Evolutionary conservation across 2,329 filamentous ascomycete genomes (phyloP), one percentile per base, ranked within the genome.

Genomic region (Alternaria gansuensis): DNA sequence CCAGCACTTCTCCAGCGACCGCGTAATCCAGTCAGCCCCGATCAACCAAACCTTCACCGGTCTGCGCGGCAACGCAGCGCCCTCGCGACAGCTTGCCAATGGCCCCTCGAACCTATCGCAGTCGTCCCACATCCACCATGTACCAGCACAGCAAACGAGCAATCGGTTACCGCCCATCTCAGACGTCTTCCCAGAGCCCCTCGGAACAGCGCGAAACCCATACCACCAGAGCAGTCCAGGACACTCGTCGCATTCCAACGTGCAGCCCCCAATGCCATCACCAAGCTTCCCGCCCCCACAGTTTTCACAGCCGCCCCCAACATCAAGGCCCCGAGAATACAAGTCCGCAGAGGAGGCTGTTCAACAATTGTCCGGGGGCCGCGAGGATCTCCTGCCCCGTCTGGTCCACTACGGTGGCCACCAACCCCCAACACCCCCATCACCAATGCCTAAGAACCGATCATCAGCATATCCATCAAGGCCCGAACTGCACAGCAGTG

Each of bases 341-440:
- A 91, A 93, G 70, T 97, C 94, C 3, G 95, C 95, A 11, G 95
- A 99, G 77, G 95, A 99, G 75, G 95, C 92, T 3, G 93, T 98
- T 60, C 91, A 92, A 57, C 92, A 95, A 64, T 80, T 99, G 62
- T 89, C 93, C 5, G 93, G 92, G 50, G 95, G 95, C n/a, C 88
- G 95, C 57, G 90, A 96, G 57, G 95, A 99, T 59, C 83, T 98
- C 13, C 83, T 97, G 50, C 95, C 95, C 23, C 95, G 94, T 78
- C 87, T 98, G 57, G 92, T 99, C 13, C 95, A 98, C 79, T 99
- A 99, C 76, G 92, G 91, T 37, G 92, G 93, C 45, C 92, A 96
- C 74, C 94, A 97, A 76, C 93, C 94, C 39, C 93, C 93, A 3
- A 97, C 93, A 2, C 93, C 94, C 34, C 93, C 93, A 4, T 96